Evolutionary conservation across 164 flowering plant genomes (phyloP), one percentile per base, ranked within the genome.

Genomic region (Liquidambar formosana): DNA sequence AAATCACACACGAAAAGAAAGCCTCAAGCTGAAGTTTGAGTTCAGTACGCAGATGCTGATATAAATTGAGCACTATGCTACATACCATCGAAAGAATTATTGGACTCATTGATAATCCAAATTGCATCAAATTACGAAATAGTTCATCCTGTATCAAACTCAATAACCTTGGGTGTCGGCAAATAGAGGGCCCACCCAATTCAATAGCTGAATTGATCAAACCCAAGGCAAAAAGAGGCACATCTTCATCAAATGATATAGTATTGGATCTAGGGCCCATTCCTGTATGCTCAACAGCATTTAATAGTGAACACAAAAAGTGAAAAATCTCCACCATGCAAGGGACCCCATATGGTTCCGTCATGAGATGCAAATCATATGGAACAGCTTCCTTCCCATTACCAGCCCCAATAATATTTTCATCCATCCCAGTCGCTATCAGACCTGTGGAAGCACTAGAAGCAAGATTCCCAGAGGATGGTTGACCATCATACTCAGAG

Each of bases 291-390:
- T 86, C 88, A 74, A 75, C 73, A 28, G 73, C 82, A 78, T 84
- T 84, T 54, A 88, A 67, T 52, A 86, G 70, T 21, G 90, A 83
- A 48, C 90, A 88, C 22, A 88, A 63, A 63, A 88, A 86, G 64
- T 84, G 83, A 67, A 88, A 86, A 66, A 84, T 88, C 73, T 88
- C 88, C 71, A 88, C 87, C 90, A 86, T 83, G 73, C 83, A 80
- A 1, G 90, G 87, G 16, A 84, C 79, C 16, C 92, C 92, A 77
- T 77, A 84, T 13, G 88, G 88, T 25, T 84, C 83, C 64, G 68
- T 75, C 89, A 84, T 81, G 9, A 68, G 71, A 65, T 73, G 77
- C 75, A 66, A 62, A 67, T 79, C 84, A 71, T 38, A 67, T 21
- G 68, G 56, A 56, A 65, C 65, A 26, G 68, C 26, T 8, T 79